Evolutionary conservation across 441 rosid species (phyloP).

Genomic region (Mallotus repandus): DNA sequence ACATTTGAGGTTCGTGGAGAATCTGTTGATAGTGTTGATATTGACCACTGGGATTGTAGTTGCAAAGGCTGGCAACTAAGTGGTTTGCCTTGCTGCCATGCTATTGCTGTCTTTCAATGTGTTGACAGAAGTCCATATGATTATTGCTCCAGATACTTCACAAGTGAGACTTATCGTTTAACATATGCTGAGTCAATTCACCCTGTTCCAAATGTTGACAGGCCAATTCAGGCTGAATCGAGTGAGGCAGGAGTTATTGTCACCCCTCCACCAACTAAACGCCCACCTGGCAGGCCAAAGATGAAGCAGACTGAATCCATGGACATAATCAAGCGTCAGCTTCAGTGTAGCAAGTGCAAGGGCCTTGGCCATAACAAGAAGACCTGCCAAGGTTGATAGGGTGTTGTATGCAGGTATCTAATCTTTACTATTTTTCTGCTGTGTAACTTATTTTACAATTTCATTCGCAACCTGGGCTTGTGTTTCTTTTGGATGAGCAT

Average conservation of each 20-base stretch:
- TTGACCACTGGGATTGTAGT: constrained; percentile 39
- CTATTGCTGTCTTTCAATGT: constrained; percentile 36
- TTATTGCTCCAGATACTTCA: constrained; percentile 39
- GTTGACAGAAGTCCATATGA: constrained; percentile 36
- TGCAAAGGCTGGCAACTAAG: constrained; percentile 43
- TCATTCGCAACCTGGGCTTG: constrained; percentile 1
- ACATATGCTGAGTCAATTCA: constrained; percentile 37
- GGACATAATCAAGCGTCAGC: constrained; percentile 41
- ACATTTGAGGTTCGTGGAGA: constrained; percentile 44
- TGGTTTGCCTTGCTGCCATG: constrained; percentile 46
- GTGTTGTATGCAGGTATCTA: not conserved
- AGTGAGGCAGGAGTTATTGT: constrained; percentile 25
- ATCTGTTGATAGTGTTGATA: constrained; percentile 32
- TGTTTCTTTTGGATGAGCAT: not conserved
- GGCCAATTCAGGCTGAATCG: constrained; percentile 25
- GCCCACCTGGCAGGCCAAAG: constrained; percentile 31
- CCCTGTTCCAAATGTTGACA: constrained; percentile 43
- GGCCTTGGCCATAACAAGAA: constrained; percentile 34
- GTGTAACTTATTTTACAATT: constrained; percentile 3
- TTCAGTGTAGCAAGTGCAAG: constrained; percentile 49
- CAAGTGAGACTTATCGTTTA: constrained; percentile 31
- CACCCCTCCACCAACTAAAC: constrained; percentile 41
- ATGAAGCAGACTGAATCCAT: constrained; percentile 36
- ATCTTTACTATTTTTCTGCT: not conserved
- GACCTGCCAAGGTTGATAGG: constrained; percentile 22